Base-by-base conservation (phyloP, 352 stramenopile species). In the Plasmopara muralis region DNA sequence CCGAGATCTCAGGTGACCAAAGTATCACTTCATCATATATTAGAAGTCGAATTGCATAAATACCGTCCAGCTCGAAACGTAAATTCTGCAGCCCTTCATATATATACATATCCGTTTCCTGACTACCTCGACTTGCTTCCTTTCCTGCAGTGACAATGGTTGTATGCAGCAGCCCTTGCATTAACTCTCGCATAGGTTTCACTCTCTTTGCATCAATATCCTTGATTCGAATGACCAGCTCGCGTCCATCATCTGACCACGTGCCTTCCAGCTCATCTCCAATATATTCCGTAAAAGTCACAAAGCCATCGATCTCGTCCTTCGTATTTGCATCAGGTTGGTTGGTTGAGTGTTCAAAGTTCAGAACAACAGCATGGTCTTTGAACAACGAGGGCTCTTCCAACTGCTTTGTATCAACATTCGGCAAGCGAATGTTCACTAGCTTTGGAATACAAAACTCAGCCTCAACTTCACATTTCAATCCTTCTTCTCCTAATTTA, bases 291-390 rank as follows among this genome's bases (percentile, higher is more conserved):
- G 70, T 61, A 48, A 91, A 85, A 10, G 14, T 29, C 3, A 91
- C 61, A 43, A 83, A 72, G 1, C 29, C 30, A 31, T 68, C 60
- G n/a, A 91, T 69, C 2, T 68, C 57, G 6, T 64, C 28, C 13
- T 68, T 74, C 0, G 64, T 62, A 5, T 13, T 30, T 2, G 54
- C 66, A 15, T 42, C 41, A 16, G 78, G 77, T 9, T 53, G 55
- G 41, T 82, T 89, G 5, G 81, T 91, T 4, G 71, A 37, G 25
- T 71, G 57, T 2, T 68, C 50, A 45, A 89, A 91, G 46, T 77
- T 57, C 13, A 91, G 33, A 30, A 75, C 52, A 42, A 91, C 61
- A 7, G 59, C 55, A 49, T 89, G 68, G 33, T 70, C 75, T 18
- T 48, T 44, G 30, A 57, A 16, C 8, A 91, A 55, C 0, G 65